phyloP scores from a whole-genome alignment of 2,329 filamentous ascomycete genomes.

The Pyricularia grisea region DNA sequence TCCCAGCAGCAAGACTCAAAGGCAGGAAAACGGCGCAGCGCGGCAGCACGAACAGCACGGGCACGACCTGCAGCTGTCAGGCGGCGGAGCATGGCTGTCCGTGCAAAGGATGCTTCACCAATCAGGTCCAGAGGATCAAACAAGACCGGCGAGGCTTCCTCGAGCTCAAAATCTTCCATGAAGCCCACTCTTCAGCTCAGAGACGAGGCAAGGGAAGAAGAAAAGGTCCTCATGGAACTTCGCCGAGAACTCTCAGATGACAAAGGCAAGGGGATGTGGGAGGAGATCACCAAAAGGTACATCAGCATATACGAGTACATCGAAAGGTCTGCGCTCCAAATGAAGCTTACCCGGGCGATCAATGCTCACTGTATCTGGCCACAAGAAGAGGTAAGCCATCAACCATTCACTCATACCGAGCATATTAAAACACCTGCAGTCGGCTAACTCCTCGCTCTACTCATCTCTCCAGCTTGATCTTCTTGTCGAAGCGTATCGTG shows the following conservation, averaged over 20 bases:
- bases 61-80: not conserved
- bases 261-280: conserved; percentile 51
- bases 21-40: not conserved
- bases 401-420: not conserved
- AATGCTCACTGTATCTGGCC: conserved; percentile 40
- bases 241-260: conserved; percentile 32
- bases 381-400: conserved; percentile 34
- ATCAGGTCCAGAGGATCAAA: not conserved
- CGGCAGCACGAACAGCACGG: not conserved
- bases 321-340: conserved; percentile 43
- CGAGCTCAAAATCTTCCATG: not conserved
- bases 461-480: conserved; percentile 25
- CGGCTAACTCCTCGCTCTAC: not conserved
- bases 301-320: conserved; percentile 21
- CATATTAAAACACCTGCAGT: not conserved
- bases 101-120: not conserved
- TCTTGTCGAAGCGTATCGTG: conserved; percentile 28
- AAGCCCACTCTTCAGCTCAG: conserved; percentile 24
- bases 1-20: not conserved
- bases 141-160: not conserved
- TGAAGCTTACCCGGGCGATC: conserved; percentile 43
- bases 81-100: not conserved
- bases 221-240: conserved; percentile 39
- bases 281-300: conserved; percentile 37
- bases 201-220: conserved; percentile 34